Base-by-base conservation (phyloP, 1,139 yeast genomes). In the Yarrowia galli region DNA sequence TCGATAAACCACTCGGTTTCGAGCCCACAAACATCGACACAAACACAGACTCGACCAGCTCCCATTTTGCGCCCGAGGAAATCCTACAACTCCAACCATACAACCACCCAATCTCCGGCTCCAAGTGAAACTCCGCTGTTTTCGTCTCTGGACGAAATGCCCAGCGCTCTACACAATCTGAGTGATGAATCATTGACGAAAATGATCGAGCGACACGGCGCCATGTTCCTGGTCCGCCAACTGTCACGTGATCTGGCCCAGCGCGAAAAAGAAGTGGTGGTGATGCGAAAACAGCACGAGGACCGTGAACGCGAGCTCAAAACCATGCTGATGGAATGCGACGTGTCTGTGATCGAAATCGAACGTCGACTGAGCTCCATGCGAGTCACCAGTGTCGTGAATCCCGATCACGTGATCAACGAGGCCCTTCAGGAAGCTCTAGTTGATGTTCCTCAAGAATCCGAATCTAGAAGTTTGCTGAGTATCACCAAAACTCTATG, bases 211-310 rank as follows among this genome's bases (percentile, higher is more conserved):
- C 75, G 81, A 35, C 78, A 80, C 68, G 85, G 86, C 25, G 80
- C 85, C 0, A 74, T 79, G 7, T 74, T 76, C 1, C 78, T 85
- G 35, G 79, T 85, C 5, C 78, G 83, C 45, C 88, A 84, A 72
- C 75, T 85, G 36, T 83, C 87, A 0, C 72, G 79, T 0, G 88
- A 85, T 69, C 73, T 85, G 68, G 84, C 86, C 0, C 78, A 79
- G 49, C 79, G 85, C 56, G 87, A 85, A 69, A 78, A 83, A 2
- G 86, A 84, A 71, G 76, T 84, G 60, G 76, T 81, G 3, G 71
- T 82, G 45, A 71, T 81, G 45, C 77, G 84, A 23, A 79, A 81
- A 69, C 80, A 79, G 67, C 78, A 78, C 68, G 83, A 83, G 68
- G 77, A 76, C 40, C 74, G 84, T 10, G 87, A 85, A 71, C 82